Conservation (phyloP, 208 protist genomes). For the Trypanosoma avium region DNA sequence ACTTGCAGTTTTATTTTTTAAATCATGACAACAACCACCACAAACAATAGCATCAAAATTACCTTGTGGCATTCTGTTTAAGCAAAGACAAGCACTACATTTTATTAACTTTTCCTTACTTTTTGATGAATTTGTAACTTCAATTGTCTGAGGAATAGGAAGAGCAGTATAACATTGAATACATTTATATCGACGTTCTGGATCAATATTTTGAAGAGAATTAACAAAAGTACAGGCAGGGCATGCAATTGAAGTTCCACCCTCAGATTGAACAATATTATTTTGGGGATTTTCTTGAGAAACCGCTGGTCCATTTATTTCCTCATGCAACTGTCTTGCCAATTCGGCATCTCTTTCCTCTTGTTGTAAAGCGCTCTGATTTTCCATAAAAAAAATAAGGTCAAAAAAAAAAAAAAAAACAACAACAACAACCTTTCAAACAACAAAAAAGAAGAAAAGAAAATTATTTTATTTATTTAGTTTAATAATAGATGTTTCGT, state of each 20-base stretch:
- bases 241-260: slow-evolving; percentile 33
- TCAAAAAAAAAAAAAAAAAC: background rate
- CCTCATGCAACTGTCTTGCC: slow-evolving; percentile 58
- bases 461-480: too few relatives aligned
- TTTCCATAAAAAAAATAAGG: background rate
- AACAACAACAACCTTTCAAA: background rate
- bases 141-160: slow-evolving; percentile 6
- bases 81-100: slow-evolving; percentile 49
- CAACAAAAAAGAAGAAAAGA: background rate
- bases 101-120: slow-evolving; percentile 30
- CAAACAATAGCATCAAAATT: slow-evolving; percentile 70
- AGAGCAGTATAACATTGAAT: slow-evolving; percentile 50
- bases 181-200: slow-evolving; percentile 45
- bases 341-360: slow-evolving; percentile 60
- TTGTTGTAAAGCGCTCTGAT: slow-evolving; percentile 24
- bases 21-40: slow-evolving; percentile 57
- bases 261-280: background rate
- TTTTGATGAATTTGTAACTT: background rate
- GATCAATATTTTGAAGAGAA: slow-evolving; percentile 32
- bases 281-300: background rate
- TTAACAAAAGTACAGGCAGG: slow-evolving; percentile 71
- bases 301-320: slow-evolving; percentile 35
- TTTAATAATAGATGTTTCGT: too few relatives aligned
- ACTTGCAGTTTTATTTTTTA: slow-evolving; percentile 15
- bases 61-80: slow-evolving; percentile 52